Base-by-base conservation (phyloP, 805 yeast genomes). In the Scheffersomyces amazonensis region DNA sequence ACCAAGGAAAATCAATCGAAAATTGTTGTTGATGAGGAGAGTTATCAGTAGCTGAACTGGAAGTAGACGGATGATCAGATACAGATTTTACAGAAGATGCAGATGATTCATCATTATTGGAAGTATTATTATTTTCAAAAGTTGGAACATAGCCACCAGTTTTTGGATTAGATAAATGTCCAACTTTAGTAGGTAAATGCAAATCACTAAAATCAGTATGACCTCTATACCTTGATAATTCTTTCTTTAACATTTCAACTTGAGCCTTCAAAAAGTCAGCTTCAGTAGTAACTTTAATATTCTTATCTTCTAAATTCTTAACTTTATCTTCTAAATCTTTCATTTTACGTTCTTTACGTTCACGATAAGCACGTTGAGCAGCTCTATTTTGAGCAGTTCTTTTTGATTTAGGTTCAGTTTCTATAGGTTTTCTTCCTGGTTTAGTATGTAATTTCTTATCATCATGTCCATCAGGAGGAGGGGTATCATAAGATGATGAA, bases 341-440 rank as follows among this genome's bases (percentile, higher is more conserved):
- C 81, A 93, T 76, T 54, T 86, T 87, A 35, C 73, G 74, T 60
- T 91, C 98, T 60, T 91, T 91, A 43, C 98, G 78, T 63, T 93
- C 98, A 40, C 98, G 73, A 64, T 88, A 91, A 5, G 98, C 98
- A 39, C 98, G 73, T 64, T 93, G 99, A n/a, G 98, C 98, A 3
- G 97, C 97, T 52, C 98, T 76, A 61, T 93, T 91, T 65, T 93
- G 98, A 2, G 97, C 97, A 12, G 96, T 88, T 50, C 99, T 73
- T 70, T 87, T 91, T 53, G 80, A 81, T 56, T 84, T 88, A 7
- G 95, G 90, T 49, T 88, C 95, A 15, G 77, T 74, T 7, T 83
- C 78, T 36, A 84, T 67, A 0, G 87, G 90, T 66, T 87, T 89
- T 42, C 96, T 74, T 2, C 96, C 96, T 0, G 93, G 88, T 54